These are phyloP conservation scores for Exophiala dermatitidis DNA, from an alignment of 2,329 filamentous ascomycete species.

Conservation along the genomic window DNA sequence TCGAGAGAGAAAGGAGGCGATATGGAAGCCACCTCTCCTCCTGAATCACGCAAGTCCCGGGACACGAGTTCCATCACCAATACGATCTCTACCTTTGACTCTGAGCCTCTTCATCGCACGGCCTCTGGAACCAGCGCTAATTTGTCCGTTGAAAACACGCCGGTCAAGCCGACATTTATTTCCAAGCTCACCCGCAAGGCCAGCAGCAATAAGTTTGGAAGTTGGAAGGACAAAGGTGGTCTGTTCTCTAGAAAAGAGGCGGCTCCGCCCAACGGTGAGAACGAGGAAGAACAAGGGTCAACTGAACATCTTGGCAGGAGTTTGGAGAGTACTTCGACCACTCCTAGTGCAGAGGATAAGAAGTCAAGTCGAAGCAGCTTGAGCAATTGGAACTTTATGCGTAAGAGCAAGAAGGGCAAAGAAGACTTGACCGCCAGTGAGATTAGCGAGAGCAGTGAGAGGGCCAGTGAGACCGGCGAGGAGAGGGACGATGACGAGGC, in stretches of 20 bases:
- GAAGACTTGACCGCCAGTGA: conserved; percentile 27
- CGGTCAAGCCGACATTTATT: conserved; percentile 44
- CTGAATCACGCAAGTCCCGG: conserved; percentile 39
- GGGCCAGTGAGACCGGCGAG: conserved; percentile 39
- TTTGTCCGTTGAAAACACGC: conserved; percentile 22
- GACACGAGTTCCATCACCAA: conserved; percentile 39
- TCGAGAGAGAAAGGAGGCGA: conserved; percentile 26
- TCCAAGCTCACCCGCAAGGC: conserved; percentile 47
- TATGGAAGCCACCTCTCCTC: conserved; percentile 37
- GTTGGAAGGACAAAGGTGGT: conserved; percentile 44
- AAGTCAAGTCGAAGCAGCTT: conserved; percentile 39
- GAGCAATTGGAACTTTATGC: conserved; percentile 39
- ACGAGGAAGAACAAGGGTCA: conserved; percentile 40
- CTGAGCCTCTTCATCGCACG: conserved; percentile 43
- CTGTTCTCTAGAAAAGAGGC: conserved; percentile 43
- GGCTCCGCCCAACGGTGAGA: conserved; percentile 35
- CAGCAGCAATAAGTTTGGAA: conserved; percentile 45
- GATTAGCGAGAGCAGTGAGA: conserved; percentile 39
- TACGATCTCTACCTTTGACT: conserved; percentile 39
- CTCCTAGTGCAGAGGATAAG: conserved; percentile 34
- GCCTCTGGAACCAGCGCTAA: conserved; percentile 34
- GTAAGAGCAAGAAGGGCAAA: conserved; percentile 33
- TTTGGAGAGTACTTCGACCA: conserved; percentile 25
- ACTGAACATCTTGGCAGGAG: conserved; percentile 26
- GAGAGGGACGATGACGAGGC: conserved; percentile 36